A percentile compares a stretch with the other conserved stretches of the same genome.
phyloP scores from a whole-genome alignment of 108 stramenopile genomes.

The Chaetoceros tenuissimus region DNA sequence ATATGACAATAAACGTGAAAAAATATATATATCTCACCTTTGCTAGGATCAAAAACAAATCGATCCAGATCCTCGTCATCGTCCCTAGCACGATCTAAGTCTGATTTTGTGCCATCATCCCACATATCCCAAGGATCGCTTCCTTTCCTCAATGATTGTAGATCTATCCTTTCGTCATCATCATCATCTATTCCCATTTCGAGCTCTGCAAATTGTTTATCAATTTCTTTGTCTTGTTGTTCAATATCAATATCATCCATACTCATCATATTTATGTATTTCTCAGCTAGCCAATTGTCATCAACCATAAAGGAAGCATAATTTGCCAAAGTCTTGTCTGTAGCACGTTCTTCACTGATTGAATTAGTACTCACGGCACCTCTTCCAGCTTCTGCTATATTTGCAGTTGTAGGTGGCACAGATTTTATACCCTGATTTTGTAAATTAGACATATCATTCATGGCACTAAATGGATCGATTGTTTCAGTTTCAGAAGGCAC shows the following conservation, averaged over 20 bases:
- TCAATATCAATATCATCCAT: constrained; percentile 18
- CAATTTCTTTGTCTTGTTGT: constrained; percentile 27
- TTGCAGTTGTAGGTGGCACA: too few relatives aligned
- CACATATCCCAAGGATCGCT: constrained; percentile 77
- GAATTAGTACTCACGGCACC: not conserved
- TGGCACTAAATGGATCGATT: too few relatives aligned
- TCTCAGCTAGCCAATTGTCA: constrained; percentile 71
- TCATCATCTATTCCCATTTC: constrained; percentile 19
- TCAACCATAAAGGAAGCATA: constrained; percentile 42
- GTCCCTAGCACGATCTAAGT: constrained; percentile 10
- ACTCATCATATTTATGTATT: constrained; percentile 18
- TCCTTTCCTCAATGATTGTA: constrained; percentile 13
- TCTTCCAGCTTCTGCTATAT: too few relatives aligned
- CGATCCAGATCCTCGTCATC: constrained; percentile 21
- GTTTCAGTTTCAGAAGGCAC: too few relatives aligned
- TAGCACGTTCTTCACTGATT: constrained; percentile 25
- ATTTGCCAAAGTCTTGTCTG: constrained; percentile 48
- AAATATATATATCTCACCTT: too few relatives aligned
- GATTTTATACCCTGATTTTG: too few relatives aligned
- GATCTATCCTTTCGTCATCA: not conserved
- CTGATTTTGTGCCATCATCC: constrained; percentile 31
- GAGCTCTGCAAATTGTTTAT: constrained; percentile 29
- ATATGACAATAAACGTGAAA: too few relatives aligned
- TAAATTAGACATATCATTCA: too few relatives aligned
- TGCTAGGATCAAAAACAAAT: too few relatives aligned